A percentile compares a stretch with the other conserved stretches of the same genome.
Evolutionary conservation across 108 stramenopile genomes (phyloP).

Genomic region (Pseudonitzschia pungens): DNA sequence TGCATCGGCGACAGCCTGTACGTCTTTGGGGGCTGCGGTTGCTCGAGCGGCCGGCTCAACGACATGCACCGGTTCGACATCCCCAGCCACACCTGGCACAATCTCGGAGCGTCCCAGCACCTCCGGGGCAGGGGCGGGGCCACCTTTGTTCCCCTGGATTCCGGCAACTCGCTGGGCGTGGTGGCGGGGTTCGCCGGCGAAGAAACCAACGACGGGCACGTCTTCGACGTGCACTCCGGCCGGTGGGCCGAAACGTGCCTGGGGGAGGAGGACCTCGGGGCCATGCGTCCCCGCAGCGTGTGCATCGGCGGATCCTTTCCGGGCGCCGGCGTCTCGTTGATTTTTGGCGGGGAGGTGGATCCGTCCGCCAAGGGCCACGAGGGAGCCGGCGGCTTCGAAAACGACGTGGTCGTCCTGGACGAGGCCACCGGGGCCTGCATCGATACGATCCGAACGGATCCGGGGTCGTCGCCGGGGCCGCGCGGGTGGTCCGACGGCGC

Average conservation of each 20-base stretch:
- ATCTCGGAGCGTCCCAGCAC: constrained; percentile 18
- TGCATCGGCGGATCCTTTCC: constrained; percentile 54
- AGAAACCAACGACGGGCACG: constrained; percentile 69
- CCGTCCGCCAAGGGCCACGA: constrained; percentile 66
- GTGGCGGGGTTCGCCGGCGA: constrained; percentile 67
- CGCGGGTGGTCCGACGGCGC: constrained; percentile 70
- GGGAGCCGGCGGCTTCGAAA: constrained; percentile 69
- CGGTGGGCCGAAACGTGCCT: constrained; percentile 35
- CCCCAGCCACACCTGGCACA: constrained; percentile 32
- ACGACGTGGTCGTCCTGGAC: constrained; percentile 52
- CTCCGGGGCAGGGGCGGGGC: constrained; percentile 62
- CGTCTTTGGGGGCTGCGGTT: constrained; percentile 72
- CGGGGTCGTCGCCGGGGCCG: too few species aligned
- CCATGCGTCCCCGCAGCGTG: constrained; percentile 57
- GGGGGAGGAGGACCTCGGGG: constrained; percentile 5
- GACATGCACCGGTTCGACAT: constrained; percentile 68
- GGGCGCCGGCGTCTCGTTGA: constrained; percentile 25
- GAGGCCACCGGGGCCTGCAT: constrained; percentile 24
- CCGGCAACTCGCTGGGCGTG: constrained; percentile 34
- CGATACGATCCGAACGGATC: constrained; percentile 25
- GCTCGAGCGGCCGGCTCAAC: constrained; percentile 36
- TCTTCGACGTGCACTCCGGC: constrained; percentile 28
- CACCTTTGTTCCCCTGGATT: constrained; percentile 44
- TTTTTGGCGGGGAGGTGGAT: constrained; percentile 79
- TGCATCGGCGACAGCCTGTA: constrained; percentile 42